Conservation (phyloP, 2,329 filamentous ascomycete species). For the Nigrospora oryzae region DNA sequence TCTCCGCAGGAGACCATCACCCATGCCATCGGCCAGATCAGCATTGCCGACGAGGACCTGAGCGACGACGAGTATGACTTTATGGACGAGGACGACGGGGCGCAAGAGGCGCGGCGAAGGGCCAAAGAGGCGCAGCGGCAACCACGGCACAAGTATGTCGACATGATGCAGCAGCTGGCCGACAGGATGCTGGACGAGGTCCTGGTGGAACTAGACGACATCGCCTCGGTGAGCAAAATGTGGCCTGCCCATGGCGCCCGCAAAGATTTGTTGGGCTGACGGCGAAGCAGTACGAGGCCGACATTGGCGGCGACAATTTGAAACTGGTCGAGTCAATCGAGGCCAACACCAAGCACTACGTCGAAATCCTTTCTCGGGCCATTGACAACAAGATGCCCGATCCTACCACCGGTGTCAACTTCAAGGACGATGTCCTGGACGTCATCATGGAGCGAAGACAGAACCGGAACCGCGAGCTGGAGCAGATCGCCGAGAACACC, state of each 20-base stretch:
- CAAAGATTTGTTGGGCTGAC: too few relatives aligned
- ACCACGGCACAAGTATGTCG: conserved; percentile 79
- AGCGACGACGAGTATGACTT: conserved; percentile 92
- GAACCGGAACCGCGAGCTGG: conserved; percentile 72
- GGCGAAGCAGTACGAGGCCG: conserved; percentile 60
- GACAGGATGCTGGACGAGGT: conserved; percentile 72
- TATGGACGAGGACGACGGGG: conserved; percentile 63
- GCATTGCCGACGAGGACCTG: conserved; percentile 77
- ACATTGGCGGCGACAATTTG: conserved; percentile 52
- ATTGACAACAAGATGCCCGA: conserved; percentile 80
- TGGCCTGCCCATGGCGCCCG: too few relatives aligned
- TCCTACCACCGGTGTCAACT: conserved; percentile 72
- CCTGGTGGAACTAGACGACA: conserved; percentile 80
- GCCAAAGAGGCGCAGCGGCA: conserved; percentile 39
- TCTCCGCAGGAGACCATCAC: conserved; percentile 62
- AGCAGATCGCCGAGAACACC: conserved; percentile 56
- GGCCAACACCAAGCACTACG: conserved; percentile 88
- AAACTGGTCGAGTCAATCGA: conserved; percentile 79
- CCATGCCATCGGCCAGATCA: conserved; percentile 75
- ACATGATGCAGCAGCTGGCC: conserved; percentile 77
- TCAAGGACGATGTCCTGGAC: conserved; percentile 96
- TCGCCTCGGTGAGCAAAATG: conserved; percentile 53
- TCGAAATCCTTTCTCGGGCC: conserved; percentile 82
- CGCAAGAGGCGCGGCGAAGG: conserved; percentile 46
- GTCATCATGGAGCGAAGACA: conserved; percentile 91